These are phyloP conservation scores for Plasmodium vivax DNA, from an alignment of 169 alveolate species.

Conservation along the genomic window DNA sequence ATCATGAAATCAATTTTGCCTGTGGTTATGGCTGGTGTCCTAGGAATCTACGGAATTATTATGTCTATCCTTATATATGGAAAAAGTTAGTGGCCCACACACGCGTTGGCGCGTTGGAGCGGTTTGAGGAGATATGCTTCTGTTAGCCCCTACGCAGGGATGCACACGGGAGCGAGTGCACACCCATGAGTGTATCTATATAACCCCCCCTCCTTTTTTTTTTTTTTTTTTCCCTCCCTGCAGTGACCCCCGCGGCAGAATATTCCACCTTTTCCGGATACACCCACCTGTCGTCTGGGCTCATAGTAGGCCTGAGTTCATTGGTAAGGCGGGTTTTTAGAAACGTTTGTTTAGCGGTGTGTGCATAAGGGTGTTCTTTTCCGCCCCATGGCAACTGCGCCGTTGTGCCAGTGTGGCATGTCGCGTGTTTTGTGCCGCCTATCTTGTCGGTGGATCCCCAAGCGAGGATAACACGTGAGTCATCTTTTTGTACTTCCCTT, in stretches of 20 bases:
- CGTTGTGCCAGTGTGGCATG: neutral
- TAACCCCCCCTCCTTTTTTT: neutral
- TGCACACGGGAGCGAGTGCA: neutral
- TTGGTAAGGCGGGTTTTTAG: conserved; percentile 77
- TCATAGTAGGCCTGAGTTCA: conserved; percentile 94
- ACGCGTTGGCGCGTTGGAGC: neutral
- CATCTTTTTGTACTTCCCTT: conserved; percentile 12
- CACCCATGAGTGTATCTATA: neutral
- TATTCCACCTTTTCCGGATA: conserved; percentile 93
- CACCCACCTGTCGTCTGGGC: conserved; percentile 97
- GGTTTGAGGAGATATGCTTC: neutral
- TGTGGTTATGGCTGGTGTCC: conserved; percentile 99
- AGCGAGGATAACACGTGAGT: neutral
- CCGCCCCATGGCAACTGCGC: neutral
- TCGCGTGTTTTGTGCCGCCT: neutral
- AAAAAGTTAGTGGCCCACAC: conserved; percentile 55
- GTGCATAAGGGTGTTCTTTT: neutral
- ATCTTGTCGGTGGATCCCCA: neutral
- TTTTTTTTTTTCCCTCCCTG: neutral
- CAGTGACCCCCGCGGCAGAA: conserved; percentile 78
- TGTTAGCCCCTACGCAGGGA: neutral
- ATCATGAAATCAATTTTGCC: conserved; percentile 99
- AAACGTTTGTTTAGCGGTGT: neutral
- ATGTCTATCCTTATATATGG: conserved; percentile 90
- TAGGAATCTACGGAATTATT: conserved; percentile 98